Conservation (phyloP, 257 asterid genomes). For the Penstemon barbatus region DNA sequence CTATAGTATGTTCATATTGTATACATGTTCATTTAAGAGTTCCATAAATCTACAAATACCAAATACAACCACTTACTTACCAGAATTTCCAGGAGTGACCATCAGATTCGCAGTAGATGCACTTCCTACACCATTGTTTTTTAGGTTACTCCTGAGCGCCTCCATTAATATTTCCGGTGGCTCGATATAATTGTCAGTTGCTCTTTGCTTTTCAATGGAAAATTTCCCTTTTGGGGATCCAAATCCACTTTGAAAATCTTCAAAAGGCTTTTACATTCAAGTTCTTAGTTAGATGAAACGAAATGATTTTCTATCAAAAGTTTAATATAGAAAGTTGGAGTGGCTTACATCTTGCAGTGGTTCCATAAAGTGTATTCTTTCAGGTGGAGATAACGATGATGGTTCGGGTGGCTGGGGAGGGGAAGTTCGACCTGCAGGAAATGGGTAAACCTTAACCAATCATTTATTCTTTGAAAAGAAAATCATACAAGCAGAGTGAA, state of each 20-base stretch:
- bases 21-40: constrained; percentile 19
- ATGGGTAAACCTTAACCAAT: constrained; percentile 4
- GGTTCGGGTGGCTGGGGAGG: constrained; percentile 60
- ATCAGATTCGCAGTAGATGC: constrained; percentile 42
- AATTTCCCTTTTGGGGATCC: constrained; percentile 40
- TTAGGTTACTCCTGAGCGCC: constrained; percentile 47
- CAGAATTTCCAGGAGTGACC: constrained; percentile 71
- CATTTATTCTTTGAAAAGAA: not conserved
- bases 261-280: constrained; percentile 55
- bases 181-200: constrained; percentile 29
- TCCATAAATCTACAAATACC: not conserved
- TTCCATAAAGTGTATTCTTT: constrained; percentile 42
- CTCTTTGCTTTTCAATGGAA: constrained; percentile 68
- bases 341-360: constrained; percentile 55
- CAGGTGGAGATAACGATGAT: constrained; percentile 65
- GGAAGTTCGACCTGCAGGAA: constrained; percentile 53
- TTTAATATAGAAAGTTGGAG: not conserved
- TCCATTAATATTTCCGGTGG: constrained; percentile 49
- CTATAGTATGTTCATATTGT: constrained; percentile 34
- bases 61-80: constrained; percentile 35
- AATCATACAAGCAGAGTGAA: constrained; percentile 16
- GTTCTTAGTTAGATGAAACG: constrained; percentile 36
- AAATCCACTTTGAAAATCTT: constrained; percentile 47
- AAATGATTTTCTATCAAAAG: not conserved
- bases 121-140: constrained; percentile 35